phyloP scores from a whole-genome alignment of 1,284 basidiomycete genomes.

The Cryptococcus neoformans region DNA sequence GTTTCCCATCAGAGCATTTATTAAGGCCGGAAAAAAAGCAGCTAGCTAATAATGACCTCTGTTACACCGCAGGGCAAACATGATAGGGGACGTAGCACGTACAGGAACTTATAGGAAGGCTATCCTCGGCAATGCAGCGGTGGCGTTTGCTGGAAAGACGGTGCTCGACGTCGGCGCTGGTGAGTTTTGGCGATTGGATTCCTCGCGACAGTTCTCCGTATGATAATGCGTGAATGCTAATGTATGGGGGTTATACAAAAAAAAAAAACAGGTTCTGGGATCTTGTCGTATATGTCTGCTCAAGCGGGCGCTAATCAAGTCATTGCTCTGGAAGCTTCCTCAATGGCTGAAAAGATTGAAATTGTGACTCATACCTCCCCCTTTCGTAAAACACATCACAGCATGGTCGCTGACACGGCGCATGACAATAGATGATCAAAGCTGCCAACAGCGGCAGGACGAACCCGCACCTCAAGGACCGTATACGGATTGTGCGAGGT shows the following conservation, averaged over 20 bases:
- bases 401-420: background rate
- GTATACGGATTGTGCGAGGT: conserved; percentile 41
- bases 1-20: conserved; percentile 12
- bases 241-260: no score
- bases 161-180: conserved; percentile 54
- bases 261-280: conserved; percentile 51
- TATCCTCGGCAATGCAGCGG: conserved; percentile 47
- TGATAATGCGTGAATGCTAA: background rate
- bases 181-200: conserved; percentile 16
- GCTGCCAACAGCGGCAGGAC: conserved; percentile 36
- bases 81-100: conserved; percentile 49
- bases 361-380: conserved; percentile 33
- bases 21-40: background rate
- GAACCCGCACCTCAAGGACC: conserved; percentile 40
- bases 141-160: conserved; percentile 42
- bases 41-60: background rate
- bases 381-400: background rate
- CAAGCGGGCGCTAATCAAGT: conserved; percentile 53
- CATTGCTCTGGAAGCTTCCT: conserved; percentile 53
- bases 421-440: conserved; percentile 41
- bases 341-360: conserved; percentile 52
- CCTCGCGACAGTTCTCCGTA: background rate
- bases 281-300: conserved; percentile 53
- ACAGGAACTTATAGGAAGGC: conserved; percentile 50
- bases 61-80: conserved; percentile 41